These are phyloP conservation scores for Hypocreales sp. DNA, from an alignment of 2,329 filamentous ascomycete genomes.

Conservation along the genomic window DNA sequence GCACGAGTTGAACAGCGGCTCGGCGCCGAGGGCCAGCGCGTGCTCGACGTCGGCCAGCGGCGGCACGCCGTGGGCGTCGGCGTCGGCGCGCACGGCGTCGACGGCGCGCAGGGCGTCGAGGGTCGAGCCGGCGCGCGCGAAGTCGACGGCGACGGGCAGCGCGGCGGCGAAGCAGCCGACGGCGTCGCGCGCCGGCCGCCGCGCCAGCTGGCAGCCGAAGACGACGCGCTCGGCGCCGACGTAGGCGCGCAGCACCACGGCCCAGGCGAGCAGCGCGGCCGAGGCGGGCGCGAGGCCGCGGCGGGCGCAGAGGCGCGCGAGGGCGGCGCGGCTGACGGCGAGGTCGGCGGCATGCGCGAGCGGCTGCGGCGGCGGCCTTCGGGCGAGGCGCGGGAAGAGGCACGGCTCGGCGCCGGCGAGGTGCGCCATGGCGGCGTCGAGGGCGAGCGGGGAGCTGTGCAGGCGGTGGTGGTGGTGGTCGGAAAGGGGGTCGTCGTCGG, in stretches of 20 bases:
- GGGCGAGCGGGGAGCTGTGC: too few species aligned
- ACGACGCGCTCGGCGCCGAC: slow-evolving; percentile 34
- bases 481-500: too few species aligned
- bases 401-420: slow-evolving; percentile 24
- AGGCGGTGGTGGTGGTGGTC: too few species aligned
- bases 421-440: slow-evolving; percentile 29
- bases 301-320: slow-evolving; percentile 27
- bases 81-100: slow-evolving; percentile 11
- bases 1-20: slow-evolving; percentile 33
- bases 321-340: slow-evolving; percentile 20
- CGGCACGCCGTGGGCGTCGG: slow-evolving; percentile 24
- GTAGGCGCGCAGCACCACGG: slow-evolving; percentile 37
- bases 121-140: slow-evolving; percentile 17
- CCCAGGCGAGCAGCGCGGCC: slow-evolving; percentile 44
- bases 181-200: slow-evolving; percentile 27
- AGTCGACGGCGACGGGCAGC: slow-evolving; percentile 17
- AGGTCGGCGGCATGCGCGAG: slow-evolving; percentile 23
- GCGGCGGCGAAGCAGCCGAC: slow-evolving; percentile 31
- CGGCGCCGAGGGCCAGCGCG: slow-evolving; percentile 23
- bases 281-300: slow-evolving; percentile 27
- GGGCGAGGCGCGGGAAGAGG: slow-evolving; percentile 26
- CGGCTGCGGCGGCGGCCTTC: slow-evolving; percentile 10
- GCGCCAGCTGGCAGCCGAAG: slow-evolving; percentile 34
- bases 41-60: slow-evolving; percentile 31
- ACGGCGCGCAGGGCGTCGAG: slow-evolving; percentile 14